A percentile compares a stretch with the other conserved stretches of the same genome.
Evolutionary conservation across 2,329 filamentous ascomycete genomes (phyloP).

Genomic region (Periconia digitata): DNA sequence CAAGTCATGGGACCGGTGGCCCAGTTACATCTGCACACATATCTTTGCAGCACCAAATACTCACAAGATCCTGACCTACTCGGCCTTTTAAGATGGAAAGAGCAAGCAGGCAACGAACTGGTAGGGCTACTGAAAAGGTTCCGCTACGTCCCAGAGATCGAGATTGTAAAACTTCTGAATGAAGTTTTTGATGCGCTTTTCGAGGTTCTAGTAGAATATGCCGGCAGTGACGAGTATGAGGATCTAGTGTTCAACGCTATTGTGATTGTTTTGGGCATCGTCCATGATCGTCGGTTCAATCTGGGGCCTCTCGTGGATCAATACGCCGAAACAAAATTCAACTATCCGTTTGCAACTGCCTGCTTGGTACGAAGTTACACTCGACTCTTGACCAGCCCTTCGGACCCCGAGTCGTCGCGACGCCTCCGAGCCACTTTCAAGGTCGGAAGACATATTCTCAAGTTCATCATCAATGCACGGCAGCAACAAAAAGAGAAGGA

Average conservation of each 20-base stretch:
- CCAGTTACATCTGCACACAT: constrained; percentile 76
- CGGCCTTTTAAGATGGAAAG: constrained; percentile 83
- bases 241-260: constrained; percentile 89
- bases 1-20: constrained; percentile 77
- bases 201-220: constrained; percentile 84
- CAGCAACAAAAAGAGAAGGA: constrained; percentile 88
- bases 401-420: constrained; percentile 79
- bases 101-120: constrained; percentile 70
- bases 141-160: constrained; percentile 93
- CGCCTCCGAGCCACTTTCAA: constrained; percentile 91
- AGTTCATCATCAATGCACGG: constrained; percentile 89
- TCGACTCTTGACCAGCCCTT: constrained; percentile 77
- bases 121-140: constrained; percentile 76
- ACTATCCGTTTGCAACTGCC: constrained; percentile 88
- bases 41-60: constrained; percentile 90
- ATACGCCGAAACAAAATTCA: constrained; percentile 85
- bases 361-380: constrained; percentile 87
- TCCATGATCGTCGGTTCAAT: constrained; percentile 92
- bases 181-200: constrained; percentile 92
- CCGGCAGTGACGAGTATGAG: constrained; percentile 89
- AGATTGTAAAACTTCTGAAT: constrained; percentile 89
- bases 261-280: constrained; percentile 87
- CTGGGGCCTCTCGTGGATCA: constrained; percentile 86
- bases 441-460: constrained; percentile 87
- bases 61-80: constrained; percentile 89